Percentiles rank a stretch among this genome's conserved stretches.
phyloP scores from a whole-genome alignment of 2,329 filamentous ascomycete genomes.

The Septoria linicola region DNA sequence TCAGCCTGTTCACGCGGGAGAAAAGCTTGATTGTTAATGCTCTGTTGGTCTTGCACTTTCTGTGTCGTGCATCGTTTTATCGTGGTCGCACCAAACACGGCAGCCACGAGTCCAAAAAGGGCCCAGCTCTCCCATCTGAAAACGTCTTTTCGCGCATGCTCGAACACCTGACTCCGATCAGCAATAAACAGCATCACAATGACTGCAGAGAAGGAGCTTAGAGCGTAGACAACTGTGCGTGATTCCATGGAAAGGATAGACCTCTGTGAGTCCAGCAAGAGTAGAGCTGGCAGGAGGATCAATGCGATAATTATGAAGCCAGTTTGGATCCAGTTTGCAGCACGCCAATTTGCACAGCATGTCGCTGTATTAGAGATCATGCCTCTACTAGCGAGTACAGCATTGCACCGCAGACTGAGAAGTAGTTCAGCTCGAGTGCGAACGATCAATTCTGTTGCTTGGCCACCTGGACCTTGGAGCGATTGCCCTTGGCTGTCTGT shows the following conservation, averaged over 20 bases:
- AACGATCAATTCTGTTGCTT: constrained; percentile 49
- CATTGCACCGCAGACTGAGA: constrained; percentile 57
- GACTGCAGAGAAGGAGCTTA: constrained; percentile 11
- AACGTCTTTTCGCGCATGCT: constrained; percentile 54
- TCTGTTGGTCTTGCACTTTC: constrained; percentile 5
- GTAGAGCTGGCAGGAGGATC: constrained; percentile 33
- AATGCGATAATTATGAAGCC: constrained; percentile 36
- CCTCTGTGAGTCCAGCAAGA: constrained; percentile 6
- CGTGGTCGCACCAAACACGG: constrained; percentile 32
- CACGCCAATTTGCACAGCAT: constrained; percentile 52
- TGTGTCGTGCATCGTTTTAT: constrained; percentile 17
- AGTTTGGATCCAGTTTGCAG: constrained; percentile 40
- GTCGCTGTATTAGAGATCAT: constrained; percentile 50
- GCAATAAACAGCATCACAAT: constrained; percentile 46
- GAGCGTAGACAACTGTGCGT: constrained; percentile 9
- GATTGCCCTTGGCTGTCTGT: constrained; percentile 43
- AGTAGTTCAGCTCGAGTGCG: constrained; percentile 53
- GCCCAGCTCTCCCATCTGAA: constrained; percentile 37
- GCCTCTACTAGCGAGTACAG: constrained; percentile 39
- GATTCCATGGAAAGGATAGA: constrained; percentile 3
- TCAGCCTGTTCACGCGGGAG: constrained; percentile 58
- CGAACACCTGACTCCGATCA: constrained; percentile 56
- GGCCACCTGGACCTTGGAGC: constrained; percentile 41
- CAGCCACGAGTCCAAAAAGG: constrained; percentile 32
- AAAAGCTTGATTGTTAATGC: constrained; percentile 40